phyloP scores from a whole-genome alignment of 2,329 filamentous ascomycete genomes.

The Penicillium aurantiogriseum region DNA sequence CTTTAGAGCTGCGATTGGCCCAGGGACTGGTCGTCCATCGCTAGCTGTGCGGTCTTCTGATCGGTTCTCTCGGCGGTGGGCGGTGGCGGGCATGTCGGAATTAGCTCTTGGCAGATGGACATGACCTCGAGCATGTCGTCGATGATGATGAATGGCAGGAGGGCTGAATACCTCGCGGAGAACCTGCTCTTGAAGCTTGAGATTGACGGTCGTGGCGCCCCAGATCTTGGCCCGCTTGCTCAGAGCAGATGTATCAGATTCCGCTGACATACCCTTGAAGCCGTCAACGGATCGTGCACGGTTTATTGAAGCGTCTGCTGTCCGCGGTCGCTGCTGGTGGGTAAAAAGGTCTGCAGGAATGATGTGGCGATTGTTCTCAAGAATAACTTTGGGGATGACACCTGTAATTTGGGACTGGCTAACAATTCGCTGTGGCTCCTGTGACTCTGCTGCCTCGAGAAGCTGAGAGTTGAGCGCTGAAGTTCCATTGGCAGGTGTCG shows the following conservation, averaged over 20 bases:
- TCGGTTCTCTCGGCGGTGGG: conserved; percentile 33
- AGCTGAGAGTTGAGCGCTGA: conserved; percentile 14
- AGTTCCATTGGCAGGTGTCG: conserved; percentile 13
- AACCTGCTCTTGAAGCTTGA: conserved; percentile 81
- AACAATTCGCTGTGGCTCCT: conserved; percentile 54
- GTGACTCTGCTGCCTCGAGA: conserved; percentile 33
- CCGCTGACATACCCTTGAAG: conserved; percentile 16
- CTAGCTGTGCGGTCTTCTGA: conserved; percentile 34
- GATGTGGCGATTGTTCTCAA: conserved; percentile 92
- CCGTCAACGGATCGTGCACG: conserved; percentile 24
- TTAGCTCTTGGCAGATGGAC: conserved; percentile 58
- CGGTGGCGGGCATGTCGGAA: conserved; percentile 26
- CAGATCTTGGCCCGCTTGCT: conserved; percentile 61
- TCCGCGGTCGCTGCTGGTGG: conserved; percentile 50
- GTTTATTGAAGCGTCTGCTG: conserved; percentile 30
- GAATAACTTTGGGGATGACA: conserved; percentile 82
- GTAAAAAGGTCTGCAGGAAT: conserved; percentile 80
- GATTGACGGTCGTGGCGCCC: conserved; percentile 91
- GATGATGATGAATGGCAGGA: conserved; percentile 76
- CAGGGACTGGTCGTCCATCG: conserved; percentile 20
- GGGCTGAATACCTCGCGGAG: conserved; percentile 89
- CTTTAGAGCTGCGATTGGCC: conserved; percentile 21
- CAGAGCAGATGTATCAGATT: conserved; percentile 30
- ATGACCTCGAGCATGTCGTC: conserved; percentile 64
- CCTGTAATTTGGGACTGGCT: conserved; percentile 75